Conservation (phyloP, 768 basidiomycete genomes). For the Daedaleopsis nitida region DNA sequence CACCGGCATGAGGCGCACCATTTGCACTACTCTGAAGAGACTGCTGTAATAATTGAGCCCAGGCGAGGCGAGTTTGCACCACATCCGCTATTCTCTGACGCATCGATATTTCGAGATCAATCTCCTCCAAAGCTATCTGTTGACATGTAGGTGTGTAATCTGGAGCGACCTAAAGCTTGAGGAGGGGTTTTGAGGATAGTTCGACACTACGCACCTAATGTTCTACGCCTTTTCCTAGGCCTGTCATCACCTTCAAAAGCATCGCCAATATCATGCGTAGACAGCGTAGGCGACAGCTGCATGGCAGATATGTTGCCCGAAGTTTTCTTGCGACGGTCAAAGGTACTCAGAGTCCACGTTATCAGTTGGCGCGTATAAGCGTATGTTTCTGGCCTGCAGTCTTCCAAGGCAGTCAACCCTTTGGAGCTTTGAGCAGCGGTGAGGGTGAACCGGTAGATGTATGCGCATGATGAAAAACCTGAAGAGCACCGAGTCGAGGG, state of each 20-base stretch:
- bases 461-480: too few relatives aligned
- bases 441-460: too few relatives aligned
- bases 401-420: too few relatives aligned
- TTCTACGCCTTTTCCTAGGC: conserved; percentile 15
- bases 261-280: not conserved
- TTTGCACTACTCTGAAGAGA: conserved; percentile 27
- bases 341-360: too few relatives aligned
- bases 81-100: conserved; percentile 44
- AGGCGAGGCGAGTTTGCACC: conserved; percentile 46
- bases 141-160: conserved; percentile 7
- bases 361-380: too few relatives aligned
- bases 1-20: not conserved
- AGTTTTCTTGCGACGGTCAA: not conserved
- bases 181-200: too few relatives aligned
- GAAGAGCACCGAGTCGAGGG: too few relatives aligned
- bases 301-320: not conserved
- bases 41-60: conserved; percentile 45
- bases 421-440: too few relatives aligned
- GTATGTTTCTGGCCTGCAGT: too few relatives aligned
- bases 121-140: conserved; percentile 39
- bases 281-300: not conserved
- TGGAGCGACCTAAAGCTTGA: not conserved
- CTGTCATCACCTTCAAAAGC: not conserved
- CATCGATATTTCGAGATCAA: conserved; percentile 46
- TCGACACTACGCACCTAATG: not conserved